These are phyloP conservation scores for Tylopilus intermedius DNA, from an alignment of 768 basidiomycete genomes.

Conservation along the genomic window DNA sequence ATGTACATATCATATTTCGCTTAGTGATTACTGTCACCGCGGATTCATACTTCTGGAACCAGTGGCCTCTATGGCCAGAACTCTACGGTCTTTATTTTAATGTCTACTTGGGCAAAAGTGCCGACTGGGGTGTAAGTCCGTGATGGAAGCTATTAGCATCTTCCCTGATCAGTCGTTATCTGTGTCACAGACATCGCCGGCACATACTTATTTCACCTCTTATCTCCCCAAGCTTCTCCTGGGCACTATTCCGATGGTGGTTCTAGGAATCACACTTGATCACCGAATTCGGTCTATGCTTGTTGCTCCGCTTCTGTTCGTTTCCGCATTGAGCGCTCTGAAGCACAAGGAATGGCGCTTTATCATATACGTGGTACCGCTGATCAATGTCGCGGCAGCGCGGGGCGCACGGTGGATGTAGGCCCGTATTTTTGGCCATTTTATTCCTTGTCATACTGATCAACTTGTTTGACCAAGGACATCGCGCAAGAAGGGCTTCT, in stretches of 20 bases:
- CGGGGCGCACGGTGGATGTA: slow-evolving; percentile 62
- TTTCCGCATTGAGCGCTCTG: slow-evolving; percentile 64
- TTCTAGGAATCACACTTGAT: slow-evolving; percentile 49
- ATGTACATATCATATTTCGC: neutral
- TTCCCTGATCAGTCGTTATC: neutral
- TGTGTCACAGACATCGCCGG: slow-evolving; percentile 58
- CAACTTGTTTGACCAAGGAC: slow-evolving; percentile 32
- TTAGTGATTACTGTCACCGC: slow-evolving; percentile 57
- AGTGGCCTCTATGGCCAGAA: slow-evolving; percentile 81
- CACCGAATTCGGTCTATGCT: slow-evolving; percentile 47
- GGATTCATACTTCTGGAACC: slow-evolving; percentile 86
- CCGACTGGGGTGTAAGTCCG: slow-evolving; percentile 84
- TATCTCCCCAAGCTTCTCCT: slow-evolving; percentile 78
- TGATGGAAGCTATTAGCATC: neutral
- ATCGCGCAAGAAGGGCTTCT: slow-evolving; percentile 42
- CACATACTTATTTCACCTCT: slow-evolving; percentile 56
- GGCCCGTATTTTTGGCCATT: slow-evolving; percentile 22
- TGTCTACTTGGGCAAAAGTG: slow-evolving; percentile 76
- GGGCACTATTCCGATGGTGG: slow-evolving; percentile 53
- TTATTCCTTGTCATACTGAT: neutral
- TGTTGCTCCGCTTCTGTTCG: slow-evolving; percentile 47
- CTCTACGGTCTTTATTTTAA: slow-evolving; percentile 77
- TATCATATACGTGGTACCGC: slow-evolving; percentile 79
- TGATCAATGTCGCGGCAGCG: slow-evolving; percentile 76
- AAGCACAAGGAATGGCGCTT: slow-evolving; percentile 99